These are phyloP conservation scores for Leptographium radiaticola DNA, from an alignment of 2,329 filamentous ascomycete species.

Conservation along the genomic window DNA sequence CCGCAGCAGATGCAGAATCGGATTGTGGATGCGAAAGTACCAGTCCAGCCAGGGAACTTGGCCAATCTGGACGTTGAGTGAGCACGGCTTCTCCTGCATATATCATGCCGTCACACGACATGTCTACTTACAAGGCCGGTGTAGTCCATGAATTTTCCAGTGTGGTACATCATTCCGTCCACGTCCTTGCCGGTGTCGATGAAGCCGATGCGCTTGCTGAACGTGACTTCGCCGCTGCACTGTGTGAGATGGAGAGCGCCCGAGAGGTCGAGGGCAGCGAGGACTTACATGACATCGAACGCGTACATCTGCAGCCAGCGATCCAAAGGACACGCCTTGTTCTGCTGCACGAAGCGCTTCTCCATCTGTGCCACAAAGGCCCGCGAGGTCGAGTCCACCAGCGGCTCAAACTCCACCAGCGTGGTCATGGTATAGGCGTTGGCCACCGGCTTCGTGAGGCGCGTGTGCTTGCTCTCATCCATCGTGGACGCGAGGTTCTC, in stretches of 20 bases:
- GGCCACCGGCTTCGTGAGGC: slow-evolving; percentile 9
- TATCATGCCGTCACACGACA: slow-evolving; percentile 26
- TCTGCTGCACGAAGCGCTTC: slow-evolving; percentile 15
- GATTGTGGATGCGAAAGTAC: slow-evolving; percentile 13
- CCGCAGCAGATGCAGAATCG: slow-evolving; percentile 15
- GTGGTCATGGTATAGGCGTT: slow-evolving; percentile 22
- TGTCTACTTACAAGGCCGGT: slow-evolving; percentile 17
- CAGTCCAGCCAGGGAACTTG: slow-evolving; percentile 13
- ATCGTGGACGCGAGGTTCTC: slow-evolving; percentile 4
- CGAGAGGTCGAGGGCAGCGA: too few species aligned
- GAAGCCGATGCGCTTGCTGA: slow-evolving; percentile 33
- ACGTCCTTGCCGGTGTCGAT: slow-evolving; percentile 29
- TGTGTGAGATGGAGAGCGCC: too few species aligned
- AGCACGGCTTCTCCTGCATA: too few species aligned
- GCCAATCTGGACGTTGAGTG: slow-evolving; percentile 16
- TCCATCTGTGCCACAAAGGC: slow-evolving; percentile 26
- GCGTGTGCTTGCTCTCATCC: slow-evolving; percentile 3
- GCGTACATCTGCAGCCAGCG: slow-evolving; percentile 33
- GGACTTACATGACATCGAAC: slow-evolving; percentile 32
- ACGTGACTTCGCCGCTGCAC: slow-evolving; percentile 26
- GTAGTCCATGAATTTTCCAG: slow-evolving; percentile 15
- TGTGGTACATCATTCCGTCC: slow-evolving; percentile 25
- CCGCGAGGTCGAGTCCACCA: slow-evolving; percentile 32
- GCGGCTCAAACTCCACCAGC: slow-evolving; percentile 32
- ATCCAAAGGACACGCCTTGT: slow-evolving; percentile 23